Evolutionary conservation across 441 rosid species (phyloP).

Genomic region (Arabidopsis hybrid): DNA sequence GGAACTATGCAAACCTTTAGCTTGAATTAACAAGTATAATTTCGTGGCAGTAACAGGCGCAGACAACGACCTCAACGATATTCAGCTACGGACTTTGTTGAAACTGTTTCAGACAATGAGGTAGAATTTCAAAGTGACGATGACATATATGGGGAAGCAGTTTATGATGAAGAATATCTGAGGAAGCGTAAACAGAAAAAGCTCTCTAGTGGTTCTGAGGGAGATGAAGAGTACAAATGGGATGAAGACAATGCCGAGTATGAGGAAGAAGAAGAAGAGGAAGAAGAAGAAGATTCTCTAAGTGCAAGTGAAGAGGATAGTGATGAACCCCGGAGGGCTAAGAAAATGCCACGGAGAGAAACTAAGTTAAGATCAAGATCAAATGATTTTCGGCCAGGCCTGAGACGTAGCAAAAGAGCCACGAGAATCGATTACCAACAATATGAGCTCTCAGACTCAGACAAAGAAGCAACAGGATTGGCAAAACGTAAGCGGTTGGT

Average conservation of each 20-base stretch:
- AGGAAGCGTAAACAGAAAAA: conserved; percentile 81
- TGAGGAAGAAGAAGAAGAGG: conserved; percentile 91
- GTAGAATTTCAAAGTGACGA: conserved; percentile 86
- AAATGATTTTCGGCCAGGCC: conserved; percentile 76
- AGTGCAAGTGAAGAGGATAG: conserved; percentile 82
- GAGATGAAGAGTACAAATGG: conserved; percentile 90
- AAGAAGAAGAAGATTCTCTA: conserved; percentile 62
- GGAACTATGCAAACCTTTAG: not conserved
- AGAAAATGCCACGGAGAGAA: conserved; percentile 78
- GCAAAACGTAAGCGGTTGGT: conserved; percentile 63
- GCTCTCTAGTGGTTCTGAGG: conserved; percentile 91
- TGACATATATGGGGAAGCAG: conserved; percentile 94
- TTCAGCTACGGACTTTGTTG: conserved; percentile 80
- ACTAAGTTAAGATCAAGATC: conserved; percentile 74
- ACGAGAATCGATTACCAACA: conserved; percentile 81
- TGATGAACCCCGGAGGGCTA: conserved; percentile 70
- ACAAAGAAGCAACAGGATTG: conserved; percentile 64
- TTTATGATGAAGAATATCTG: conserved; percentile 91
- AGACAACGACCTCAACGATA: conserved; percentile 93
- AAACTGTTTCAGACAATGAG: conserved; percentile 90
- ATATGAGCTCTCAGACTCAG: conserved; percentile 88
- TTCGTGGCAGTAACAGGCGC: conserved; percentile 65
- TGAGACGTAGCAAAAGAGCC: conserved; percentile 96
- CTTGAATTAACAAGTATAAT: conserved; percentile 50
- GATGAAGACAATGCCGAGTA: conserved; percentile 92